Base-by-base conservation (phyloP, 1,284 basidiomycete genomes). In the Moesziomyces aphidis region DNA sequence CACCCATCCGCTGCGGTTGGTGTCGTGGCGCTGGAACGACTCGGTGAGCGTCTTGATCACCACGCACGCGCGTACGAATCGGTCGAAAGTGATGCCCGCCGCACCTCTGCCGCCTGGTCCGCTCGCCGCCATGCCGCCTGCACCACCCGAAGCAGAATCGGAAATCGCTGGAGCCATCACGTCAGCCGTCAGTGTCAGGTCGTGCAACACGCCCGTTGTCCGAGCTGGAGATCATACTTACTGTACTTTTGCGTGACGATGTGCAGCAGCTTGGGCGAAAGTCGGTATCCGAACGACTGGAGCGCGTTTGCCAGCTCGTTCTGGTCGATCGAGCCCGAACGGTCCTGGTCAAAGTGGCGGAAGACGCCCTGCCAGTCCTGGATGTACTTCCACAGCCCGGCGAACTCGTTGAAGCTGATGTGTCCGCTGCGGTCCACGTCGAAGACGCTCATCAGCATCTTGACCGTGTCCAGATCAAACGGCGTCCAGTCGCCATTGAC, bases 371-470 rank as follows among this genome's bases (percentile, higher is more conserved):
- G 78, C 80, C 80, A 81, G 46, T 80, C 72, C 50, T 80, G 72
- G 39, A 81, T 74, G 65, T 81, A 81, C 55, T 76, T 78, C 75
- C 75, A 80, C 15, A 80, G 59, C 1, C 77, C 74, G 10, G 69
- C 74, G 22, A 80, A 77, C 51, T 80, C 79, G 59, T 79, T 78
- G 71, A 80, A 81, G 60, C 75, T 77, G 66, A 81, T 77, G 44
- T 72, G 73, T 6, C 79, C 79, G 47, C 58, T 61, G 28, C 78
- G 74, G 47, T 80, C 78, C 11, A 75, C 71, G 55, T 81, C 80
- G 44, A 80, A 80, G 31, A 81, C 76, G 52, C 57, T 62, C 77
- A 81, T 77, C 19, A 81, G 78, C 79, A 81, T 77, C 61, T 80
- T 79, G 61, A 81, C 79, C 6, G 78, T 80, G 43, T 78, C 76